phyloP scores from a whole-genome alignment of 1,139 yeast genomes.

The Taphrina pruni region DNA sequence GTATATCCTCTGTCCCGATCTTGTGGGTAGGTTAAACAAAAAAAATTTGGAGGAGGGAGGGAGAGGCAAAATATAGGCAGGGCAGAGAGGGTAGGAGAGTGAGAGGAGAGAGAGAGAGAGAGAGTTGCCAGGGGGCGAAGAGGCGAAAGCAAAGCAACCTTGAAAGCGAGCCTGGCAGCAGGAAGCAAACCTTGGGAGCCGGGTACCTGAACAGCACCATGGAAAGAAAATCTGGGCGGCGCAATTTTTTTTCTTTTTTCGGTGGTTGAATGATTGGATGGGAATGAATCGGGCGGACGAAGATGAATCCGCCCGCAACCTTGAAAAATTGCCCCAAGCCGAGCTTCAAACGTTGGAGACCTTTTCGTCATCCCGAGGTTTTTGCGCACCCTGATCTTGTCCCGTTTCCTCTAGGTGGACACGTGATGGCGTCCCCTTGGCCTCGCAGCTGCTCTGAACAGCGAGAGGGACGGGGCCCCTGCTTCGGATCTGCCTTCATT shows the following conservation, averaged over 20 bases:
- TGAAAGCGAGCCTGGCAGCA: too few relatives aligned
- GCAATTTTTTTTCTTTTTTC: not conserved
- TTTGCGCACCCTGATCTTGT: not conserved
- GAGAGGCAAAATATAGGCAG: slow-evolving; percentile 3
- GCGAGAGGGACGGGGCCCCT: too few relatives aligned
- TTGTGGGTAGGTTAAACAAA: slow-evolving; percentile 18
- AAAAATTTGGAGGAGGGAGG: not conserved
- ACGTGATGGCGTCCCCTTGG: not conserved
- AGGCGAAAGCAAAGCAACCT: too few relatives aligned
- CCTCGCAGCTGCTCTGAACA: too few relatives aligned
- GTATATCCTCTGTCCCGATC: slow-evolving; percentile 30
- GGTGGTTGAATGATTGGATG: not conserved
- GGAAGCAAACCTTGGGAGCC: not conserved
- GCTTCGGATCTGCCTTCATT: too few relatives aligned
- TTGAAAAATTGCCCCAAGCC: not conserved
- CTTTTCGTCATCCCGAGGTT: too few relatives aligned
- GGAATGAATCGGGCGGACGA: not conserved
- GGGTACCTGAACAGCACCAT: not conserved
- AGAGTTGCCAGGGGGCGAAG: too few relatives aligned
- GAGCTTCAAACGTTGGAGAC: not conserved
- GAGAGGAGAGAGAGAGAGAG: not conserved
- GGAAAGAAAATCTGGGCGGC: not conserved
- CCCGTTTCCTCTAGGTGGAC: not conserved
- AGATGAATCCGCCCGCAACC: not conserved
- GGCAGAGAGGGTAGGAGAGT: not conserved